Conservation (phyloP, 129 eudicot genomes). For the Centrapalus pauciflorus region DNA sequence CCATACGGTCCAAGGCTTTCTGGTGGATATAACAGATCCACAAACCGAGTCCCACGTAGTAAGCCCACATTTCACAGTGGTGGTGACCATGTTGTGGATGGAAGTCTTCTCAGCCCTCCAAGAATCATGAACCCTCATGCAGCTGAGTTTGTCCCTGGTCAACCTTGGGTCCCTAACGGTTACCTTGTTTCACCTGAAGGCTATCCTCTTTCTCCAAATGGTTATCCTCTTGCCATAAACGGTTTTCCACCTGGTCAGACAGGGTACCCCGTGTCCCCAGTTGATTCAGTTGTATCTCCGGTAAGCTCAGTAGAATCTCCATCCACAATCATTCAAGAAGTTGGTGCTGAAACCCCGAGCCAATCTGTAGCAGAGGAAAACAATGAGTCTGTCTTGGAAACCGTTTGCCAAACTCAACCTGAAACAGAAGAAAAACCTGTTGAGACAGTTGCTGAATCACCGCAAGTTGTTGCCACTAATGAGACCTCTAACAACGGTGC, state of each 20-base stretch:
- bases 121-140: constrained; percentile 97
- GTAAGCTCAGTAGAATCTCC: constrained; percentile 41
- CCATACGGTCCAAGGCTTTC: constrained; percentile 95
- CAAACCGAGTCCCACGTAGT: constrained; percentile 52
- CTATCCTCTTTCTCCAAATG: constrained; percentile 52
- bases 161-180: constrained; percentile 85
- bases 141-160: constrained; percentile 81
- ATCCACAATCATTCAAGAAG: constrained; percentile 33
- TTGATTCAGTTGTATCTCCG: constrained; percentile 30
- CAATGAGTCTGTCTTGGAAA: constrained; percentile 16
- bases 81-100: constrained; percentile 57
- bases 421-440: constrained; percentile 25
- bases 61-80: constrained; percentile 49
- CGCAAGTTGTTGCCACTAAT: constrained; percentile 1
- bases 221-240: constrained; percentile 28
- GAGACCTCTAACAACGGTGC: constrained; percentile 13
- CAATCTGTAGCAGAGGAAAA: constrained; percentile 22
- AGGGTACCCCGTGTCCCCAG: constrained; percentile 31
- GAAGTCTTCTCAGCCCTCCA: constrained; percentile 52
- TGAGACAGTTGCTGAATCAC: not conserved
- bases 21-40: constrained; percentile 72
- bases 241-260: constrained; percentile 33
- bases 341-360: constrained; percentile 29
- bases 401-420: constrained; percentile 23
- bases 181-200: constrained; percentile 58